Conservation (phyloP, 2,329 filamentous ascomycete genomes). For the Calonectria pauciramosa region DNA sequence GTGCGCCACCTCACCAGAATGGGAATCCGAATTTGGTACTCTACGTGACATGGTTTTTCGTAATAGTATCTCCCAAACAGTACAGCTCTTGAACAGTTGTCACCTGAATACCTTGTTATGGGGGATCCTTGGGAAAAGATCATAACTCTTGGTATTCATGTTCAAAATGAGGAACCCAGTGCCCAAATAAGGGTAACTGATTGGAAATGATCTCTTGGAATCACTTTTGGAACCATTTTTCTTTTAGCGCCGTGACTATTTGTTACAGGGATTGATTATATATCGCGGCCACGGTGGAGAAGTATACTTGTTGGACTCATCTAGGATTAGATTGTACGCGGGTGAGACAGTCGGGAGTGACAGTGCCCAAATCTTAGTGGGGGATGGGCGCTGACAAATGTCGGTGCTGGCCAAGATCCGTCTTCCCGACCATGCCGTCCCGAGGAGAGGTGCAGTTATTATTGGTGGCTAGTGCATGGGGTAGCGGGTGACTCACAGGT, state of each 20-base stretch:
- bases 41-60: not conserved
- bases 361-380: not conserved
- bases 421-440: conserved; percentile 34
- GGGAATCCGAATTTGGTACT: not conserved
- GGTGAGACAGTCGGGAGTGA: not conserved
- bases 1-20: conserved; percentile 8
- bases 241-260: not conserved
- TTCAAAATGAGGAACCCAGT: not conserved
- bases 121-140: not conserved
- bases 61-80: not conserved
- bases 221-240: not conserved
- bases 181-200: not conserved
- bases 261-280: not conserved
- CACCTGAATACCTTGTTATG: not conserved
- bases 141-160: not conserved
- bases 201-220: not conserved
- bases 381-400: conserved; percentile 43
- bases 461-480: conserved; percentile 2
- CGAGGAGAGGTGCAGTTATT: not conserved
- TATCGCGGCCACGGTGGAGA: not conserved
- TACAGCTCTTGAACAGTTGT: not conserved
- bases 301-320: not conserved
- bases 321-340: not conserved
- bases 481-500: conserved; percentile 24
- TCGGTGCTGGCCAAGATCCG: conserved; percentile 34